Base-by-base conservation (phyloP, 352 stramenopile genomes). In the Hyaloperonospora arabidopsidis region DNA sequence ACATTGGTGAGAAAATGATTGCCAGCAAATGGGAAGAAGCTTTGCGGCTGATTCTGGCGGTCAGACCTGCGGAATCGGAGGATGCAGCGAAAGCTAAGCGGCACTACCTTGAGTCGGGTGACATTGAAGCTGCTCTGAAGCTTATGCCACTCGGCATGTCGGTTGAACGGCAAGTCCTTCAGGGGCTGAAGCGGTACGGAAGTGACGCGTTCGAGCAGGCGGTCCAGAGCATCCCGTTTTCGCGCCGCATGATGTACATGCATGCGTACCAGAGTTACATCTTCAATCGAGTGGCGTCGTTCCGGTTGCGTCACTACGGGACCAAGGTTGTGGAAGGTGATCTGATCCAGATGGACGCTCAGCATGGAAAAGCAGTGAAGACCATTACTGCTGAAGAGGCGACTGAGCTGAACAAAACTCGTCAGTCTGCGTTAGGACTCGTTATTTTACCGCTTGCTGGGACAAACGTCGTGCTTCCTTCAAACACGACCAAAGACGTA, bases 261-360 rank as follows among this genome's bases (percentile, higher is more conserved):
- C 82, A 92, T 49, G 74, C 79, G 46, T 89, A 87, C 55, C 82
- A 92, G 43, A 92, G 79, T 56, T 80, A 71, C 45, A 34, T 89
- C 19, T 92, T 92, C 57, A 89, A 89, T 58, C 46, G 45, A 15
- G 69, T 87, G 38, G 79, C 66, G 2, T 88, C 77, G 6, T 64
- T 68, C 38, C 74, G 79, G 7, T 52, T 92, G 45, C 46, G 50
- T 21, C 28, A 63, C 10, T 69, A 72, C 22, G 75, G 74, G 19
- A 17, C 36, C 1, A 59, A 69, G 1, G 52, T 84, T 18, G 65
- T 89, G 0, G 70, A 68, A 62, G 79, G 79, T 17, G 82, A 92
- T 56, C 50, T 92, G 1, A 56, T 84, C 25, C 50, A 71, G 5
- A 61, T 40, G 8, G 45, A 59, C 38, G 39, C 0, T 15, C 59